Percentiles rank a stretch among this genome's conserved stretches.
Evolutionary conservation across 495 filamentous ascomycete species (phyloP).

Genomic region (Hypoxylon subgilvum): DNA sequence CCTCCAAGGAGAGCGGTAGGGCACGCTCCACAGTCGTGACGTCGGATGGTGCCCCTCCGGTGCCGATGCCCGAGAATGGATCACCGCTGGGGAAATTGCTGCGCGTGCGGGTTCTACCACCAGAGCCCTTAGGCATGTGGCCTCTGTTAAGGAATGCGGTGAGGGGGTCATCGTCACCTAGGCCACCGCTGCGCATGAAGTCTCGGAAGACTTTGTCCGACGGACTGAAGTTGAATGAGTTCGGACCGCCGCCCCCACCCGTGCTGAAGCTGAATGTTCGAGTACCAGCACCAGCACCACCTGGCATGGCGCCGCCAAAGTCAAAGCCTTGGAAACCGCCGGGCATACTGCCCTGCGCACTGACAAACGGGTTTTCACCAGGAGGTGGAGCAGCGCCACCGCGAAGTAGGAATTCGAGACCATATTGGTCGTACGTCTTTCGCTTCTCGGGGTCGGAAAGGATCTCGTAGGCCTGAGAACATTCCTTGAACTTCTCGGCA

Average conservation of each 20-base stretch:
- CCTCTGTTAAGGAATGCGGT: slow-evolving; percentile 42
- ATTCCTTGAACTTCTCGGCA: slow-evolving; percentile 91
- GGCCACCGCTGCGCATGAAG: slow-evolving; percentile 68
- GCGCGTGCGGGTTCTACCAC: slow-evolving; percentile 48
- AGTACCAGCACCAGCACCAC: slow-evolving; percentile 44
- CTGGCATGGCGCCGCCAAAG: slow-evolving; percentile 54
- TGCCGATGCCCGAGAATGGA: slow-evolving; percentile 44
- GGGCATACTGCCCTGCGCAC: slow-evolving; percentile 53
- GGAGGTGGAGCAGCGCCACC: slow-evolving; percentile 78
- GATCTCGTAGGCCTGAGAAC: slow-evolving; percentile 96
- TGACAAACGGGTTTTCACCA: slow-evolving; percentile 57
- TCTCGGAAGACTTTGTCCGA: slow-evolving; percentile 84
- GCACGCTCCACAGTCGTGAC: slow-evolving; percentile 88
- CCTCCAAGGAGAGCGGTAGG: slow-evolving; percentile 80
- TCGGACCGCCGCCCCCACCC: slow-evolving; percentile 48
- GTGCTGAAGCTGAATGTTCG: slow-evolving; percentile 80
- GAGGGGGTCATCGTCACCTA: slow-evolving; percentile 46
- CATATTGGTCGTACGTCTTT: slow-evolving; percentile 93
- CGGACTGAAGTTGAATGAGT: slow-evolving; percentile 78
- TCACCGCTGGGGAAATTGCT: slow-evolving; percentile 53
- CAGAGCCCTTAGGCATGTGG: slow-evolving; percentile 43
- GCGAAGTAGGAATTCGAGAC: slow-evolving; percentile 87
- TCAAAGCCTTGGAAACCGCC: slow-evolving; percentile 61
- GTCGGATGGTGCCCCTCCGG: slow-evolving; percentile 72
- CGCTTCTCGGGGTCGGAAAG: slow-evolving; percentile 96